Evolutionary conservation across 1,139 yeast genomes (phyloP).

Genomic region (Pichia sp.): DNA sequence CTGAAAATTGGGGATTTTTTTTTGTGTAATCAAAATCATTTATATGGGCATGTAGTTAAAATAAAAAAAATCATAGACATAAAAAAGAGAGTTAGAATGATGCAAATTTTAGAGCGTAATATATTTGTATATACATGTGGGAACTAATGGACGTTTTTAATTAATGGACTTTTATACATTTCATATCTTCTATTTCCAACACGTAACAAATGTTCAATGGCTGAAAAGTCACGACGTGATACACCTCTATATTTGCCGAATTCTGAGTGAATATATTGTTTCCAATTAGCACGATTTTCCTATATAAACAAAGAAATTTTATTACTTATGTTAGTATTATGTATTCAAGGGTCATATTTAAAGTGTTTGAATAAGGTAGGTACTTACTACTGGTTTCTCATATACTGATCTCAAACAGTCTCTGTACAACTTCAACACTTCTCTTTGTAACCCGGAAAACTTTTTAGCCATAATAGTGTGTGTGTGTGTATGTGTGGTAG

Average conservation of each 20-base stretch:
- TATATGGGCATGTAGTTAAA: neutral
- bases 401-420: conserved; percentile 48
- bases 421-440: conserved; percentile 57
- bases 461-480: conserved; percentile 17
- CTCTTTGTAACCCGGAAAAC: conserved; percentile 32
- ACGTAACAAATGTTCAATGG: conserved; percentile 80
- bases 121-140: too few relatives aligned
- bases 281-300: conserved; percentile 37
- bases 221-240: conserved; percentile 74
- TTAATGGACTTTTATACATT: conserved; percentile 60
- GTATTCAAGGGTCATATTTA: neutral
- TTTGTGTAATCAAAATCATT: neutral
- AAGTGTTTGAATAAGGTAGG: too few relatives aligned
- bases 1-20: neutral
- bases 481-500: neutral
- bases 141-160: conserved; percentile 49
- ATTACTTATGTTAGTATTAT: too few relatives aligned
- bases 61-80: too few relatives aligned
- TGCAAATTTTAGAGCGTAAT: too few relatives aligned
- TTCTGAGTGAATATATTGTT: conserved; percentile 37
- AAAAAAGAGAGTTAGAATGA: too few relatives aligned
- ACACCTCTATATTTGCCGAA: conserved; percentile 55
- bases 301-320: neutral
- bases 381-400: conserved; percentile 46
- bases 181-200: conserved; percentile 69